Conservation (phyloP, 306 rosid genomes). For the Lathyrus sativus region DNA sequence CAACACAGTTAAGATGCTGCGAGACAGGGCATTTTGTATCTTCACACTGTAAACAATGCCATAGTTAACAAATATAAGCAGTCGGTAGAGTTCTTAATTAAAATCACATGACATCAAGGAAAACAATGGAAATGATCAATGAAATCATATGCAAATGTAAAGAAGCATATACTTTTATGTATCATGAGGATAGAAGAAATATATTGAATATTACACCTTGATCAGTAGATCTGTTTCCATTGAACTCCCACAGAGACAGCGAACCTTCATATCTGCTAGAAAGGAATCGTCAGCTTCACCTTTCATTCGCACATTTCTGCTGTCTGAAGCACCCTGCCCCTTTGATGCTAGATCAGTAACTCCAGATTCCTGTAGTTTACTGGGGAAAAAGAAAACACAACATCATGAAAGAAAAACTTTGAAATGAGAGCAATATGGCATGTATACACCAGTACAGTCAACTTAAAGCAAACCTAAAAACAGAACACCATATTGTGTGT, state of each 20-base stretch:
- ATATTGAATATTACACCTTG: conserved; percentile 54
- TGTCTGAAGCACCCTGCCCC: conserved; percentile 76
- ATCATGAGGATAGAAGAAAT: conserved; percentile 15
- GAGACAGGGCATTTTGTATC: conserved; percentile 78
- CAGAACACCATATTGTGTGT: conserved; percentile 21
- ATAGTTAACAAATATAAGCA: conserved; percentile 4
- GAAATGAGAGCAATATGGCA: conserved; percentile 19
- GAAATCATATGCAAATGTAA: neutral
- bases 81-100: conserved; percentile 4
- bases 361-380: conserved; percentile 86
- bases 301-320: conserved; percentile 71
- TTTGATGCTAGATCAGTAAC: conserved; percentile 82
- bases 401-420: conserved; percentile 7
- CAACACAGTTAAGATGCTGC: conserved; percentile 85
- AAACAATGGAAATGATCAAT: conserved; percentile 12
- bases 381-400: conserved; percentile 36
- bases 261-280: conserved; percentile 67
- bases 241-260: conserved; percentile 81
- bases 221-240: conserved; percentile 78
- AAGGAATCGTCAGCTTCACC: conserved; percentile 71
- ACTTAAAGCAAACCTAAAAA: conserved; percentile 5
- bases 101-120: neutral
- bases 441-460: conserved; percentile 3
- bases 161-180: conserved; percentile 25
- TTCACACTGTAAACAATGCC: conserved; percentile 72